phyloP scores from a whole-genome alignment of 176 grass and related monocot genomes.

The Musa troglodytarum region DNA sequence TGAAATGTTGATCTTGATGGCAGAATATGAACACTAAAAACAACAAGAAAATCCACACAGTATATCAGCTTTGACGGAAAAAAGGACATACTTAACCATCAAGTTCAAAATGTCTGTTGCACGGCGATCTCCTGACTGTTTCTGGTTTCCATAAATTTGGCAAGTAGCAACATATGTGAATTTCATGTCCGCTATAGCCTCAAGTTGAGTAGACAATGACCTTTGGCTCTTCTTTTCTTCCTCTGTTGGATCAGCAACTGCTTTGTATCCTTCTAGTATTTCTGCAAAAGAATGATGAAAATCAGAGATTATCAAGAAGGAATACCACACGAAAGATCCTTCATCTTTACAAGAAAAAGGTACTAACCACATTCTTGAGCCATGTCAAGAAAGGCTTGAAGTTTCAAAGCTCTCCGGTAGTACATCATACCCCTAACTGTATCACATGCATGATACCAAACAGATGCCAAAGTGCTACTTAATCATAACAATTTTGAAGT shows the following conservation, averaged over 20 bases:
- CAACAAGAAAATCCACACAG: neutral
- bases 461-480: slow-evolving; percentile 8
- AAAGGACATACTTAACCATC: slow-evolving; percentile 90
- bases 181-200: slow-evolving; percentile 86
- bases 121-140: slow-evolving; percentile 88
- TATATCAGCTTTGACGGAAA: neutral
- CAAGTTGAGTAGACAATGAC: slow-evolving; percentile 66
- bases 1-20: no score
- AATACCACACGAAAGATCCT: neutral
- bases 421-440: slow-evolving; percentile 98
- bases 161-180: slow-evolving; percentile 91
- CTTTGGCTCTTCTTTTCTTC: slow-evolving; percentile 80
- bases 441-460: slow-evolving; percentile 11
- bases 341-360: neutral
- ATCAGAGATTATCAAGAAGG: slow-evolving; percentile 10
- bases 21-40: no score
- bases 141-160: slow-evolving; percentile 95
- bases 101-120: slow-evolving; percentile 97
- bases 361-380: slow-evolving; percentile 78
- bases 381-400: slow-evolving; percentile 98
- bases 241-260: slow-evolving; percentile 46
- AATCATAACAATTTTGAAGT: neutral
- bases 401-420: slow-evolving; percentile 83
- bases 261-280: slow-evolving; percentile 89
- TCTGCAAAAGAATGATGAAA: slow-evolving; percentile 35